phyloP scores from a whole-genome alignment of 495 filamentous ascomycete genomes.

The Neurospora sp. region DNA sequence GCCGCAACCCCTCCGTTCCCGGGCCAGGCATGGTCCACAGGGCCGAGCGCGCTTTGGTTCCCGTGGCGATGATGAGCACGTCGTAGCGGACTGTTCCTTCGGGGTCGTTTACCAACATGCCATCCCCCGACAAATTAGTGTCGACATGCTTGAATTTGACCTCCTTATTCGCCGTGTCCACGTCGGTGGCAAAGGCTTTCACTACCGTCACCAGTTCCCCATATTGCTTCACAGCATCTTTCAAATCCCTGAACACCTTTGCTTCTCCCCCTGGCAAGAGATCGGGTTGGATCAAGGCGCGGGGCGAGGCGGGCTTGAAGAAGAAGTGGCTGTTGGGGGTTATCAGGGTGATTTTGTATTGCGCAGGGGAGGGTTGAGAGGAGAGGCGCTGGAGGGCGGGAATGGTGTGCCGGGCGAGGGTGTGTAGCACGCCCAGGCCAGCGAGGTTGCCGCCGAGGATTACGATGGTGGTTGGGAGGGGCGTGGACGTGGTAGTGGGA shows the following conservation, averaged over 20 bases:
- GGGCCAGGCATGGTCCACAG: neutral
- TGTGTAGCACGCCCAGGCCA: slow-evolving; percentile 27
- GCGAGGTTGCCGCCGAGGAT: slow-evolving; percentile 30
- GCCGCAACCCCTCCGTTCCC: neutral
- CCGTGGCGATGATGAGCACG: neutral
- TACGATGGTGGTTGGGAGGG: slow-evolving; percentile 14
- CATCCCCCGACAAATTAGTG: neutral
- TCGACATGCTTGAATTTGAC: neutral
- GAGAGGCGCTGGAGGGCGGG: slow-evolving; percentile 17
- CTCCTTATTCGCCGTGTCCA: neutral
- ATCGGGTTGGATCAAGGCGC: slow-evolving; percentile 22
- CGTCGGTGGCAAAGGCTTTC: neutral
- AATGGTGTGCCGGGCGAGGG: slow-evolving; percentile 24
- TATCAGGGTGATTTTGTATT: slow-evolving; percentile 32
- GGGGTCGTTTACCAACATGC: neutral
- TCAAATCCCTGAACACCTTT: slow-evolving; percentile 9
- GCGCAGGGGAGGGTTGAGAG: slow-evolving; percentile 3
- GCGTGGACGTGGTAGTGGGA: neutral
- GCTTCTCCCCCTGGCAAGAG: slow-evolving; percentile 24
- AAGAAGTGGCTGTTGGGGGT: slow-evolving; percentile 29
- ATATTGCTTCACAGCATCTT: neutral
- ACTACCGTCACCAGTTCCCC: neutral
- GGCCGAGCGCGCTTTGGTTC: neutral
- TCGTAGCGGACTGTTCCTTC: neutral
- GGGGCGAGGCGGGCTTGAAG: slow-evolving; percentile 32